Evolutionary conservation across 2,329 filamentous ascomycete species (phyloP), one percentile per base, ranked within the genome.

Genomic region (Phyllosticta ampelicida): DNA sequence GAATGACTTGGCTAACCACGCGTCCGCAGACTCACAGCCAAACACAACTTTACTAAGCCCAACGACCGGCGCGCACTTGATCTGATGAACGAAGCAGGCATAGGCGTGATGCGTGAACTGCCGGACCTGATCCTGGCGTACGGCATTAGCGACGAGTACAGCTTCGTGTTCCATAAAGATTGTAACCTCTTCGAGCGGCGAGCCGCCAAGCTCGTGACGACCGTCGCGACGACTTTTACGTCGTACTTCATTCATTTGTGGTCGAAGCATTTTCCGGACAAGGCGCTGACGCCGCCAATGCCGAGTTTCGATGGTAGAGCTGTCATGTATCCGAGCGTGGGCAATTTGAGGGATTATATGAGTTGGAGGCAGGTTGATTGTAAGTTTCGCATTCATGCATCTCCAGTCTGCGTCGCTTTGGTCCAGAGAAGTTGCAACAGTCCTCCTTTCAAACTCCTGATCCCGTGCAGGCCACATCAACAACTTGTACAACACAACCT

Each of bases 301-400:
- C 94, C 94, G 0, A 92, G 87, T 5, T 99, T 99, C 68, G 94
- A 99, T 71, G 92, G 91, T 0, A 80, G 94, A 54, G 90, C 90
- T 16, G 90, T 99, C 3, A 85, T 86, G 69, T 99, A 97, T 73
- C 94, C 94, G 0, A 88, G 82, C 58, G 79, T 87, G 6, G 79
- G 81, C 65, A 95, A 96, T 70, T 73, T 99, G 63, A 80, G 91
- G 23, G 94, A 99, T 74, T 99, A 99, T 71, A 84, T 99, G 79
- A 91, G 88, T 69, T 99, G 94, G 94, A 82, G 94, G 65, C 94
- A 99, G 73, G 94, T 89, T 50, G 94, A 99, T 71, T 97, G 94
- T 94, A 70, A 71, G 85, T 73, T 36, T 26, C 51, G 26, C 11
- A 2, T 16, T 3, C 5, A 18, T 11, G 19, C n/a, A 16, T 52